phyloP scores from a whole-genome alignment of 768 basidiomycete genomes.

The Hortiboletus flavorubellus region DNA sequence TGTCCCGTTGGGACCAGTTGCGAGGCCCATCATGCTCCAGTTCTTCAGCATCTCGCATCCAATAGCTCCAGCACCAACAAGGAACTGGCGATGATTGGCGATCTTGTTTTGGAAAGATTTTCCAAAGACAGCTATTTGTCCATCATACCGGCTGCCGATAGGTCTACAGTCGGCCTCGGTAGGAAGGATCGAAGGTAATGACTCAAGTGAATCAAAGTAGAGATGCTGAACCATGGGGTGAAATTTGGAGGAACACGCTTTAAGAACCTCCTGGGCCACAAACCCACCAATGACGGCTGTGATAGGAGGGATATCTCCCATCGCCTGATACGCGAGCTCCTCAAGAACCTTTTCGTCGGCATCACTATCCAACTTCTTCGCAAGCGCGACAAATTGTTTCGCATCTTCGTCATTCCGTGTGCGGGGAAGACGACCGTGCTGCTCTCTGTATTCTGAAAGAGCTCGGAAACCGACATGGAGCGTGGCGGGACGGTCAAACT shows the following conservation, averaged over 20 bases:
- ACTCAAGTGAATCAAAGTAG: conserved; percentile 98
- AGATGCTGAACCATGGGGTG: conserved; percentile 93
- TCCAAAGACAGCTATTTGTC: conserved; percentile 95
- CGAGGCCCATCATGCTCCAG: conserved; percentile 99
- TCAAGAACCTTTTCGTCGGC: conserved; percentile 77
- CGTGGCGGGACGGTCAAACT: conserved; percentile 88
- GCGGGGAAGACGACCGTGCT: conserved; percentile 68
- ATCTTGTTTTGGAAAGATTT: conserved; percentile 91
- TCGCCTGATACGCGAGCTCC: conserved; percentile 88
- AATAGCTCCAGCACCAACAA: conserved; percentile 98
- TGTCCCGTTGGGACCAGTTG: conserved; percentile 67
- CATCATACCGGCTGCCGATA: conserved; percentile 81
- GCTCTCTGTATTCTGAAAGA: conserved; percentile 69
- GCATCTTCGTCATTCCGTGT: conserved; percentile 86
- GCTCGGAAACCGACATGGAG: conserved; percentile 96
- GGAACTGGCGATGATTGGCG: conserved; percentile 85
- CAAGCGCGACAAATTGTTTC: conserved; percentile 60
- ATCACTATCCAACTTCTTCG: conserved; percentile 74
- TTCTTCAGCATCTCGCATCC: conserved; percentile 99
- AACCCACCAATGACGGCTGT: conserved; percentile 95
- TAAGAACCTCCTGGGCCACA: conserved; percentile 96
- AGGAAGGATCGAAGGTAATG: conserved; percentile 72
- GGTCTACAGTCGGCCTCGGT: conserved; percentile 84
- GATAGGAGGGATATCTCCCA: conserved; percentile 86
- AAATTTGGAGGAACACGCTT: conserved; percentile 97